These are phyloP conservation scores for Endothia cerciana DNA, from an alignment of 2,329 filamentous ascomycete species.

Conservation along the genomic window DNA sequence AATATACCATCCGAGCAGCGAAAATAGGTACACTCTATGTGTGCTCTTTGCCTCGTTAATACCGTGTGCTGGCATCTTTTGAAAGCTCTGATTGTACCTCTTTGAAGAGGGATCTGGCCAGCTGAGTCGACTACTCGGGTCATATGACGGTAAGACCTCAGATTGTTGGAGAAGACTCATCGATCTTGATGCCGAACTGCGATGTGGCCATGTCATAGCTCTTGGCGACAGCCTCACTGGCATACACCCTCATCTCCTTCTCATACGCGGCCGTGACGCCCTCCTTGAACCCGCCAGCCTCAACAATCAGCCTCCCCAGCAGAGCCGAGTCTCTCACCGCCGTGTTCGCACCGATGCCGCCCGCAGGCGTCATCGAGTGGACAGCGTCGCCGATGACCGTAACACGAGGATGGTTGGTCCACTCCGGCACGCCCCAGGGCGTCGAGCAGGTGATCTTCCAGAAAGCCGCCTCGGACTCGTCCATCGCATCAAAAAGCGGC, in stretches of 20 bases:
- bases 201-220: slow-evolving; percentile 55
- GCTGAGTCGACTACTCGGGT: background rate
- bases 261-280: slow-evolving; percentile 62
- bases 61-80: too few relatives aligned
- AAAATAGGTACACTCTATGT: too few relatives aligned
- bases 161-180: slow-evolving; percentile 41
- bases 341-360: slow-evolving; percentile 61
- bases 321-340: slow-evolving; percentile 59
- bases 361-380: slow-evolving; percentile 62
- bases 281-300: slow-evolving; percentile 58
- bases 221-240: slow-evolving; percentile 54
- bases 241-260: slow-evolving; percentile 64
- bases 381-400: slow-evolving; percentile 63
- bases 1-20: too few relatives aligned
- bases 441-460: slow-evolving; percentile 70
- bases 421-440: slow-evolving; percentile 62
- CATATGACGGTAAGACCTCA: background rate
- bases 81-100: too few relatives aligned
- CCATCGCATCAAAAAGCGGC: slow-evolving; percentile 63
- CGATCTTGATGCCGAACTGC: slow-evolving; percentile 51
- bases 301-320: slow-evolving; percentile 53
- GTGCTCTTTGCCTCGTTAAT: too few relatives aligned
- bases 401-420: slow-evolving; percentile 61
- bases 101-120: background rate
- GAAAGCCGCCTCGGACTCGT: slow-evolving; percentile 60